Base-by-base conservation (phyloP, 768 basidiomycete genomes). In the Fomitopsis pulvina region DNA sequence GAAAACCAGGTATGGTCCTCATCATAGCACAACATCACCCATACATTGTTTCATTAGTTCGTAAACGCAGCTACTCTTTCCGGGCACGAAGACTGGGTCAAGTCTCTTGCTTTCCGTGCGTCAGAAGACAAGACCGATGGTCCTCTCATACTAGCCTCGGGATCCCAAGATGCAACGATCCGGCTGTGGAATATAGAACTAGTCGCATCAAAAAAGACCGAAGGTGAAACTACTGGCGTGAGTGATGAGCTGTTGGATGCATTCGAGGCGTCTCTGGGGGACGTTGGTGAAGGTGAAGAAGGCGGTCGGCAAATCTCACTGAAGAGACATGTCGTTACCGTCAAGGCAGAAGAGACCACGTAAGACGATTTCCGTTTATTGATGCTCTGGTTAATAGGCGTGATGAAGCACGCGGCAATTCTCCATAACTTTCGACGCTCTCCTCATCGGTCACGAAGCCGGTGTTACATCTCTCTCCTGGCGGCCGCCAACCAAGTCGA, bases 51-150 rank as follows among this genome's bases (percentile, higher is more conserved):
- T 30, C 14, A 8, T 11, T 25, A 85, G 85, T 87, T 84, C 61
- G 71, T 82, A 12, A 73, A 68, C 47, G 78, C 81, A 18, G 78
- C 79, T 2, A 67, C 71, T 0, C 71, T 90, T 42, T 68, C 78
- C 11, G 96, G 96, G 2, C 96, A 99, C 60, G 90, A 96, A 73
- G 95, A 99, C 60, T 99, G 96, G 96, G 77, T 98, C 47, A 82
- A 87, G 47, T 75, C 81, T 52, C 77, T 98, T 30, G 76, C 83
- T 1, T 92, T 97, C 64, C 71, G 71, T 40, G 38, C 58, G 0
- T 66, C 73, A 10, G 41, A 48, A 16, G 53, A 59, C 4, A 52
- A 63, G 3, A 60, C 65, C 1, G 69, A 74, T n/a, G n/a, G n/a
- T n/a, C 68, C 74, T 26, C 72, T 97, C 7, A 63, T 87, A 0